A percentile compares a stretch with the other conserved stretches of the same genome.
phyloP scores from a whole-genome alignment of 169 alveolate species.

The Cryptosporidium tyzzeri region DNA sequence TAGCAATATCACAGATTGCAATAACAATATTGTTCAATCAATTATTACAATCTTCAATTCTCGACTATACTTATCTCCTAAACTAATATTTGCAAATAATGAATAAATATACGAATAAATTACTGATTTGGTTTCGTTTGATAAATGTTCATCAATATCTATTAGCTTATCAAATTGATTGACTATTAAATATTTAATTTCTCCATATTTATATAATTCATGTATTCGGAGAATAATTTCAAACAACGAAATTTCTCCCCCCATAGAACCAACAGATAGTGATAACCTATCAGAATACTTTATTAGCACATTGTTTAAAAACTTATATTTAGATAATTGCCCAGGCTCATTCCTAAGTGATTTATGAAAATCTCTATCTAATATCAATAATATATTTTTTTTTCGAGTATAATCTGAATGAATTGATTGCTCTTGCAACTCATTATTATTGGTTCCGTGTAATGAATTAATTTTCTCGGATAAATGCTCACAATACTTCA shows the following conservation, averaged over 20 bases:
- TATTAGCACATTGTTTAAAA: conserved; percentile 25
- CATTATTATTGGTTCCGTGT: background rate
- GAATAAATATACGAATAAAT: conserved; percentile 29
- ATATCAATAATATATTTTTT: conserved; percentile 17
- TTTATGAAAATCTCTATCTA: conserved; percentile 44
- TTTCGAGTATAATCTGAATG: background rate
- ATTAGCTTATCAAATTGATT: conserved; percentile 44
- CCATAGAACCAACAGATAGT: background rate
- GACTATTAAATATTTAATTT: conserved; percentile 47
- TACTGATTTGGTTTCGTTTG: conserved; percentile 32
- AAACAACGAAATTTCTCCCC: conserved; percentile 32
- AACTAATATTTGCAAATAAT: conserved; percentile 17
- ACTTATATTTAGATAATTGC: conserved; percentile 7
- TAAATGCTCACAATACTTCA: conserved; percentile 39
- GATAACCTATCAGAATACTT: conserved; percentile 53
- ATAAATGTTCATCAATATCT: conserved; percentile 12
- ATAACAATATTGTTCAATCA: background rate
- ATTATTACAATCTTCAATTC: conserved; percentile 1
- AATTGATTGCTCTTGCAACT: background rate
- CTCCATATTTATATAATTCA: conserved; percentile 27
- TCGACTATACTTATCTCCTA: background rate
- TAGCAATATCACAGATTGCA: too few species aligned
- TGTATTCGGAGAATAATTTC: conserved; percentile 52
- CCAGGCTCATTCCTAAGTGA: conserved; percentile 14
- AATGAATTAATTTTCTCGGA: conserved; percentile 11